Evolutionary conservation across 306 rosid genomes (phyloP).

Genomic region (Abrus pulchellus): DNA sequence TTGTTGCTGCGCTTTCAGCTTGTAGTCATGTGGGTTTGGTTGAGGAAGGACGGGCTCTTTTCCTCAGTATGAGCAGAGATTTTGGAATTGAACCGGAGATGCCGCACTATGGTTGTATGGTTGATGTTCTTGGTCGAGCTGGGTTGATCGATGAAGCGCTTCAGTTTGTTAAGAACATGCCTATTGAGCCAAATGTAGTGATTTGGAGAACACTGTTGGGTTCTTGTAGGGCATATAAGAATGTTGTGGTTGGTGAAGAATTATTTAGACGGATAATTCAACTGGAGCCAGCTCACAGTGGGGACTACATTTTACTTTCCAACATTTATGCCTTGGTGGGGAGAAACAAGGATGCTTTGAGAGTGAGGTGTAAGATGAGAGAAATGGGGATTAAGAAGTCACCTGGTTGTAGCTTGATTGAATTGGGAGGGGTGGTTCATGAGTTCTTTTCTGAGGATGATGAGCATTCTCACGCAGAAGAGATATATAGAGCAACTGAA

Average conservation of each 20-base stretch:
- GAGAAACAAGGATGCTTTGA: slow-evolving; percentile 58
- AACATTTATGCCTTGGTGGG: slow-evolving; percentile 64
- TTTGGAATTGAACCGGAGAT: slow-evolving; percentile 63
- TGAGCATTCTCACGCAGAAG: slow-evolving; percentile 57
- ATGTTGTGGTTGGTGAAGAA: slow-evolving; percentile 63
- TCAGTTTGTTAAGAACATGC: slow-evolving; percentile 64
- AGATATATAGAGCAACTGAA: slow-evolving; percentile 62
- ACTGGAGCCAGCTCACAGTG: slow-evolving; percentile 67
- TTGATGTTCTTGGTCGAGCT: slow-evolving; percentile 73
- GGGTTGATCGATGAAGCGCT: slow-evolving; percentile 67
- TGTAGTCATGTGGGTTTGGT: slow-evolving; percentile 71
- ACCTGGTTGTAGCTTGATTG: slow-evolving; percentile 73
- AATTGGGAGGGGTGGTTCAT: slow-evolving; percentile 60
- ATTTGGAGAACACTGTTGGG: slow-evolving; percentile 76
- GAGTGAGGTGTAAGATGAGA: slow-evolving; percentile 62
- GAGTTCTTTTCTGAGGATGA: slow-evolving; percentile 73
- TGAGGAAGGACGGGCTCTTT: slow-evolving; percentile 60
- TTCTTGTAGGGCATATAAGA: slow-evolving; percentile 67
- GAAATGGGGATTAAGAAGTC: slow-evolving; percentile 63
- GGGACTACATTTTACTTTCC: slow-evolving; percentile 72
- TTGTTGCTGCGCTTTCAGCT: slow-evolving; percentile 63
- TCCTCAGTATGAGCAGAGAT: slow-evolving; percentile 61
- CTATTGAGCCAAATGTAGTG: slow-evolving; percentile 63
- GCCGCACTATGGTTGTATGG: slow-evolving; percentile 80
- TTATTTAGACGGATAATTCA: slow-evolving; percentile 53